A percentile compares a stretch with the other conserved stretches of the same genome.
Evolutionary conservation across 768 basidiomycete genomes (phyloP).

Genomic region (Tephrocybe sp.): DNA sequence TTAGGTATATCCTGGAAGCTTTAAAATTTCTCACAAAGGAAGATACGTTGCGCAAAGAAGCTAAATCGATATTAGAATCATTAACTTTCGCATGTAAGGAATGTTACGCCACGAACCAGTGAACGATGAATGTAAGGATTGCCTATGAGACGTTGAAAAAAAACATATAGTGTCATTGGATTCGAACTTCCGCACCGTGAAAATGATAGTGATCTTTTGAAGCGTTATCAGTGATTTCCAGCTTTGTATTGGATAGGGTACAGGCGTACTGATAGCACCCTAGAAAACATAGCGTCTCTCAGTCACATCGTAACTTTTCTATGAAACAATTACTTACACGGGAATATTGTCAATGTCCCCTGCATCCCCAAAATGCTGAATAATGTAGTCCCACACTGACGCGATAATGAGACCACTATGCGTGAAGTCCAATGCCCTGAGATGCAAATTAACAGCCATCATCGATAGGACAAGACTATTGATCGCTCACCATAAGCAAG

Average conservation of each 20-base stretch:
- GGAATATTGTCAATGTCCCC: constrained; percentile 20
- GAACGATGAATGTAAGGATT: constrained; percentile 27
- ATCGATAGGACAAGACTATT: neutral
- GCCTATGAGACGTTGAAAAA: constrained; percentile 10
- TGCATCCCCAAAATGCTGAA: constrained; percentile 17
- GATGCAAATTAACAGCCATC: too few species aligned
- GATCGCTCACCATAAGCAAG: constrained; percentile 26
- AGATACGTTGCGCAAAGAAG: constrained; percentile 26
- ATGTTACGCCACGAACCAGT: constrained; percentile 18
- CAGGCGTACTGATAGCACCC: constrained; percentile 8
- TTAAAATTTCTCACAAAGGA: constrained; percentile 15
- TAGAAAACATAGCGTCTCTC: neutral
- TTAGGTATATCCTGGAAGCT: neutral
- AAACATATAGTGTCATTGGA: neutral
- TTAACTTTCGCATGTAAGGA: neutral
- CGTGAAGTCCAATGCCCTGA: constrained; percentile 22
- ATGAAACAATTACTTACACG: constrained; percentile 14
- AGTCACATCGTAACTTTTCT: too few species aligned
- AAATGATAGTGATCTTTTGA: constrained; percentile 17
- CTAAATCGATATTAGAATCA: constrained; percentile 6
- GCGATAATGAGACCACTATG: constrained; percentile 24
- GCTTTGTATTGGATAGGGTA: neutral
- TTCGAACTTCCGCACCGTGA: constrained; percentile 11
- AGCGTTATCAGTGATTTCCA: neutral
- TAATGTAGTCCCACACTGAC: constrained; percentile 25